Evolutionary conservation across 208 protist genomes (phyloP).

Genomic region (Naegleria fowleri): DNA sequence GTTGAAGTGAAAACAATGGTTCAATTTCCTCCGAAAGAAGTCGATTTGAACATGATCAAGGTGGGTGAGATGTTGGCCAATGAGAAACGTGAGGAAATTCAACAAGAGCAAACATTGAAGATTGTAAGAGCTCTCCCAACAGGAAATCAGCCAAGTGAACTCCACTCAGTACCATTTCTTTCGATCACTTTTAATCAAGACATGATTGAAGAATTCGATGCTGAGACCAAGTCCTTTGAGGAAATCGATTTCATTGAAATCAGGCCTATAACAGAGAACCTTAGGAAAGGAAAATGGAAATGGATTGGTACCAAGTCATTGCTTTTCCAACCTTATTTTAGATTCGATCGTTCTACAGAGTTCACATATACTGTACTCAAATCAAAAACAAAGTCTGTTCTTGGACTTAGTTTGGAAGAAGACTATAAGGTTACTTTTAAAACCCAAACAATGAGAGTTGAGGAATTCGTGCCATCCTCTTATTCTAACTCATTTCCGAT

Average conservation of each 20-base stretch:
- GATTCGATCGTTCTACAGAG: neutral
- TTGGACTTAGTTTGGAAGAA: neutral
- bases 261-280: neutral
- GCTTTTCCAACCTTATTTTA: neutral
- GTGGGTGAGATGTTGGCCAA: neutral
- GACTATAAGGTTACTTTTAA: neutral
- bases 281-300: neutral
- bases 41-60: neutral
- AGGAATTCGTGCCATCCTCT: neutral
- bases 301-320: conserved; percentile 7
- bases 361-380: neutral
- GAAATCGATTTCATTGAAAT: neutral
- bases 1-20: neutral
- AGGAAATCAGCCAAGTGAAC: neutral
- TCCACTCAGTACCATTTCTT: neutral
- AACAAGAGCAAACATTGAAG: neutral
- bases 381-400: neutral
- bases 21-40: neutral
- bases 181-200: neutral
- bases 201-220: conserved; percentile 6
- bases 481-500: neutral
- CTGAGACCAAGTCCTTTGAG: neutral
- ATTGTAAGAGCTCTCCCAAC: neutral
- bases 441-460: neutral
- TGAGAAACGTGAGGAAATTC: neutral